A percentile compares a stretch with the other conserved stretches of the same genome.
phyloP scores from a whole-genome alignment of 139 green algal genomes.

The Cymbomonas tetramitiformis region DNA sequence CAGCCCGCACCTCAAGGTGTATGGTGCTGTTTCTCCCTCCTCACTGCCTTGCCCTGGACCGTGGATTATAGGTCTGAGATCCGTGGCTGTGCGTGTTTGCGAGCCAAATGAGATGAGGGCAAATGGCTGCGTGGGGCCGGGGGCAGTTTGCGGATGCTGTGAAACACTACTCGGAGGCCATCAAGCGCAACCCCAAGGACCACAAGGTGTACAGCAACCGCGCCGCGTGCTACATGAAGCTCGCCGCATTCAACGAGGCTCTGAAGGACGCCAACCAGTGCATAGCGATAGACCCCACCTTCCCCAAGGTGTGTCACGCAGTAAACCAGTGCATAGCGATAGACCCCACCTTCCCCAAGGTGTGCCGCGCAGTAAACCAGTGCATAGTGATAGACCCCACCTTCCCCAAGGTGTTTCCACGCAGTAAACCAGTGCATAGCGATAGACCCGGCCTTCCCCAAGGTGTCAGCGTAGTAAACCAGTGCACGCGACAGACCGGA shows the following conservation, averaged over 20 bases:
- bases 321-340: slow-evolving; percentile 87
- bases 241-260: slow-evolving; percentile 76
- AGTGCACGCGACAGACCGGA: slow-evolving; percentile 83
- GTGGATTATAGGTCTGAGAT: too few relatives aligned
- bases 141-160: slow-evolving; percentile 85
- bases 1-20: too few relatives aligned
- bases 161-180: slow-evolving; percentile 81
- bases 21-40: too few relatives aligned
- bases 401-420: slow-evolving; percentile 86
- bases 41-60: too few relatives aligned
- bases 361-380: too few relatives aligned
- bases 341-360: slow-evolving; percentile 75
- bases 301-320: too few relatives aligned
- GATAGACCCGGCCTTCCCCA: slow-evolving; percentile 75
- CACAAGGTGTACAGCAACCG: slow-evolving; percentile 94
- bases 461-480: too few relatives aligned
- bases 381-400: slow-evolving; percentile 82
- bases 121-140: too few relatives aligned
- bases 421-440: slow-evolving; percentile 87
- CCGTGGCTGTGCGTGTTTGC: too few relatives aligned
- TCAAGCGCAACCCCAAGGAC: slow-evolving; percentile 85
- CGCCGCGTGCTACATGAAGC: slow-evolving; percentile 97
- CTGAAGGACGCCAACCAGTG: slow-evolving; percentile 84
- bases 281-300: slow-evolving; percentile 80
- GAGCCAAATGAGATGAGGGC: too few relatives aligned